Base-by-base conservation (phyloP, 352 stramenopile genomes). In the Globisporangium spinosum region DNA sequence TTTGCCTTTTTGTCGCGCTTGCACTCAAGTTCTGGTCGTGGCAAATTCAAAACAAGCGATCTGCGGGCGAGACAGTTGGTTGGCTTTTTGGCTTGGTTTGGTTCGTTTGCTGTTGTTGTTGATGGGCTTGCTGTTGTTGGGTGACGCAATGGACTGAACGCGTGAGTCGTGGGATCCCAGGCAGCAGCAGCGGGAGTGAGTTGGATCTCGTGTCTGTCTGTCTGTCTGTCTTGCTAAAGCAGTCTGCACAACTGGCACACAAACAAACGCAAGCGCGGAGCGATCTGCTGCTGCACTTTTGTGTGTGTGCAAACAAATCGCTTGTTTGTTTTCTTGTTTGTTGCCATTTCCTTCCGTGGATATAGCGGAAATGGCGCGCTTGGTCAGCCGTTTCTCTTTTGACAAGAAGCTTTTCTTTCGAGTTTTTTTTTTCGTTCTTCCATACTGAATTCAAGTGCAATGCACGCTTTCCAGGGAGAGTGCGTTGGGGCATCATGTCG, bases 391-490 rank as follows among this genome's bases (percentile, higher is more conserved):
- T 61, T 61, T 43, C 55, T 27, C 55, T 40, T 58, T 58, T 60
- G 29, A 35, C 53, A 34, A 32, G 3, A 34, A 3, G 25, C 13
- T 15, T 9, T 58, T 67, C 20, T 67, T 10, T 58, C 8, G 13
- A 38, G 12, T 62, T 53, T 15, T 65, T n/a, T 8, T 51, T 53
- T 54, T 55, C 25, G 9, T 0, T 38, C 15, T 45, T 45, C 35
- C 25, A 58, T 65, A 47, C 43, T 65, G 32, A 3, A 23, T 45
- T 35, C 45, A 65, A 65, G 60, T 64, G 8, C 15, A 45, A 25
- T 7, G 47, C 3, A 32, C 6, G 40, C 40, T 32, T 32, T 32
- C 29, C 40, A 49, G 3, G 40, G 40, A 22, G 40, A 49, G 15
- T 22, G 4, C 15, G 3, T 20, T 6, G 15, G 15, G 40, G 15